phyloP scores from a whole-genome alignment of 768 basidiomycete species.

The Calvatia gigantea region DNA sequence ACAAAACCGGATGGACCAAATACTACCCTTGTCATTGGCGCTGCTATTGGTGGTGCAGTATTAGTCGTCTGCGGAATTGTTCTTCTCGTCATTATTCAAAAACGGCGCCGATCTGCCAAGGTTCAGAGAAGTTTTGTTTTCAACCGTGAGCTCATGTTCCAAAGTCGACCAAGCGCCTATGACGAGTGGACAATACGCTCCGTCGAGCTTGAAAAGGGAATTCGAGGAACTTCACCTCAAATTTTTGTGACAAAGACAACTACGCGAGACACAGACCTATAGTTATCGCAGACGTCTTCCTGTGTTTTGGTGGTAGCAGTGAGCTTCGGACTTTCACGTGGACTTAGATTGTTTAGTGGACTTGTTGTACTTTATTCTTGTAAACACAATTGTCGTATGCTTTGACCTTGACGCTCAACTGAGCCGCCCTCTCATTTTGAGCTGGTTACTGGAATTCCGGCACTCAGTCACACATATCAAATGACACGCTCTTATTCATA shows the following conservation, averaged over 20 bases:
- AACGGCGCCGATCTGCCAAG: not conserved
- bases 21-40: not conserved
- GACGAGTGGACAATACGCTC: not conserved
- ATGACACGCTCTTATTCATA: too few relatives aligned
- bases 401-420: not conserved
- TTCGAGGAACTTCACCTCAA: not conserved
- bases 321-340: not conserved
- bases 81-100: not conserved
- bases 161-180: not conserved
- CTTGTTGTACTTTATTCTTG: not conserved
- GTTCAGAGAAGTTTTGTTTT: not conserved
- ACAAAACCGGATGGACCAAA: not conserved
- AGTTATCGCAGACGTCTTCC: not conserved
- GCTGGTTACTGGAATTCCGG: too few relatives aligned
- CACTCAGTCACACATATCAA: too few relatives aligned
- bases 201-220: not conserved
- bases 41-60: not conserved
- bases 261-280: not conserved
- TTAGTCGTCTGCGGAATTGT: not conserved
- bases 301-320: not conserved
- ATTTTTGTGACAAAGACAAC: not conserved
- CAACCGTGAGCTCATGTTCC: slow-evolving; percentile 1
- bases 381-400: not conserved
- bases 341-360: not conserved
- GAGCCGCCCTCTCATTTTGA: not conserved